A percentile compares a stretch with the other conserved stretches of the same genome.
Conservation (phyloP, 2,329 filamentous ascomycete genomes). For the Chaetomium sp. region DNA sequence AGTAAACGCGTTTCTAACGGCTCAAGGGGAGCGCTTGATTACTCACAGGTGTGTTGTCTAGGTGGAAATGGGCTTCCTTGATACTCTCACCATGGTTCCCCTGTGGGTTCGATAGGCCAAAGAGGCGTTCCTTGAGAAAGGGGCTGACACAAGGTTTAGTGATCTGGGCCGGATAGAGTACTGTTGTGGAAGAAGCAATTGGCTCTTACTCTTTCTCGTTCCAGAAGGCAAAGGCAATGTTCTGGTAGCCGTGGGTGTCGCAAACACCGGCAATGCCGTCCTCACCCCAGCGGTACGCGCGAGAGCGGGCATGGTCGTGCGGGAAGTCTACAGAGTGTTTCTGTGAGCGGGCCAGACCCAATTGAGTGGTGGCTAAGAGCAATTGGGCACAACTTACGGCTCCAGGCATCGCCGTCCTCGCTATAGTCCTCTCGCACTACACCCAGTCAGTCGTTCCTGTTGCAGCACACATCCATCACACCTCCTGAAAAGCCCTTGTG, state of each 20-base stretch:
- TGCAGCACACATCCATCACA: background rate
- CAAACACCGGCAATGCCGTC: constrained; percentile 93
- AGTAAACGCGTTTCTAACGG: constrained; percentile 19
- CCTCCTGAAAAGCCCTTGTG: background rate
- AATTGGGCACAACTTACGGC: constrained; percentile 55
- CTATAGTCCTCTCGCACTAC: constrained; percentile 85
- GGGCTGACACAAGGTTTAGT: constrained; percentile 53
- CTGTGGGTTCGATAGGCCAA: constrained; percentile 91
- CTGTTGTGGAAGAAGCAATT: background rate
- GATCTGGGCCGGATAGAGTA: background rate
- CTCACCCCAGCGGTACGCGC: constrained; percentile 91
- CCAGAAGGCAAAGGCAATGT: constrained; percentile 95
- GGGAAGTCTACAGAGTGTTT: constrained; percentile 63
- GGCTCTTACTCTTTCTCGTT: constrained; percentile 81
- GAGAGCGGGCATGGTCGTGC: constrained; percentile 82
- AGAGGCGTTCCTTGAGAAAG: constrained; percentile 90
- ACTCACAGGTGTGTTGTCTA: constrained; percentile 79
- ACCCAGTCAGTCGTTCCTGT: constrained; percentile 15
- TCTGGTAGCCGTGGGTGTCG: constrained; percentile 83
- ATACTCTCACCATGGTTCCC: constrained; percentile 96
- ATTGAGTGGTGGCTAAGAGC: background rate
- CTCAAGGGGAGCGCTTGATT: constrained; percentile 1
- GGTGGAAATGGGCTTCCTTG: constrained; percentile 93
- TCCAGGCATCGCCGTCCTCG: constrained; percentile 90
- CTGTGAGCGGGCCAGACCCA: constrained; percentile 11